Evolutionary conservation across 176 grass and related monocot genomes (phyloP), one percentile per base, ranked within the genome.

Genomic region (Eragrostis nindensis): DNA sequence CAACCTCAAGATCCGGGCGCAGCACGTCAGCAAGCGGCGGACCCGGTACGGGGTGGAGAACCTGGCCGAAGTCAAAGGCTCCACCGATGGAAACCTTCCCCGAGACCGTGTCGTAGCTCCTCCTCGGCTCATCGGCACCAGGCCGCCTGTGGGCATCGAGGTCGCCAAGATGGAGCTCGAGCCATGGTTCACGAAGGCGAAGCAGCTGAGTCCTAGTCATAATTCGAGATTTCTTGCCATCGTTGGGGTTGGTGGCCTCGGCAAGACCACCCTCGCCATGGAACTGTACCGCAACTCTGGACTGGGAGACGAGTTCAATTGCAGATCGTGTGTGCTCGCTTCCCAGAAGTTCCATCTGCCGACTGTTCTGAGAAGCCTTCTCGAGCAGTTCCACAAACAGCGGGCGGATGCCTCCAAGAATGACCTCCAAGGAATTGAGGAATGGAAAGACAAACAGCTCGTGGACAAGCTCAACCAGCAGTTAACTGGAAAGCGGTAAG

Each of bases 91-190:
- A 0, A 43, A 44, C 1, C 11, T 0, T n/a, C 54, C 79, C 0
- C 24, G 8, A 0, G 81, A 83, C 18, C 72, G 40, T 7, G 11
- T 13, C 0, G 10, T 7, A 4, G 64, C 72, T 11, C 49, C 49
- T 11, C 82, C 48, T 0, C 36, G 24, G 50, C 82, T 84, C 24
- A 68, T 75, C 9, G 62, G 71, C 40, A 48, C 40, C 11, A 16
- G 8, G 50, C 38, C 67, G 25, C 82, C 82, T 0, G 82, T 84
- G 41, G 73, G 82, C 8, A 75, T 76, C 47, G 54, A 76, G 30
- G n/a, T 42, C 4, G 38, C 52, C 38, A 44, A 61, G 1, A 6
- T 0, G 6, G 9, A 61, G 11, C 18, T 76, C 6, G n/a, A 22
- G n/a, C 0, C 7, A 27, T 44, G 32, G 73, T 24, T 76, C 7